Base-by-base conservation (phyloP, 1,284 basidiomycete species). In the Mycena sp. region DNA sequence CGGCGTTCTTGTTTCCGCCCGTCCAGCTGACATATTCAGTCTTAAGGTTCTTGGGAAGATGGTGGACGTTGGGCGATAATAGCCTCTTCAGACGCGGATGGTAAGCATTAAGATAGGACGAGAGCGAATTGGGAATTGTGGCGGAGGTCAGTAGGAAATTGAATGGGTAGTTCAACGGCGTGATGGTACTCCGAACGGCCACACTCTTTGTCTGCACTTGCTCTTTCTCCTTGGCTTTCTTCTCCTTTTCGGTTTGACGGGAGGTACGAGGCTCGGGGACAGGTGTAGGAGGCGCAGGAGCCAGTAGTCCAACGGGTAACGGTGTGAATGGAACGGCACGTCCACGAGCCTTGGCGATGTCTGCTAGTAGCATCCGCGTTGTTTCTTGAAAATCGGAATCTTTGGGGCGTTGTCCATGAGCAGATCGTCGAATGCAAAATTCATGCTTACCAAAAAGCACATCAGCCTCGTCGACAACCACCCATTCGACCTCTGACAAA, bases 381-480 rank as follows among this genome's bases (percentile, higher is more conserved):
- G 88, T 85, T 55, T 87, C 85, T 64, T 87, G 82, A 73, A 96
- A 96, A 72, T 95, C 93, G 1, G 88, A 83, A 72, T 94, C 93
- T 93, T 66, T 25, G 35, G 37, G 62, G 41, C 19, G 21, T 30
- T 67, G 51, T 28, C 32, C 9, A 23, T 37, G 3, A 52, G 40
- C 23, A 58, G 5, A 38, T 37, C 23, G 58, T 55, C 35, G 45
- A 28, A 59, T 19, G 25, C 10, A 35, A 4, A 1, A 4, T 48
- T 54, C 1, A 17, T 14, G 78, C 85, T 61, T 66, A 91, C 93
- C 93, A 58, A 95, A 90, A n/a, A 96, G 80, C 30, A 96, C 87
- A 72, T 97, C 94, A 0, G 95, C 93, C 73, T 97, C 94, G 67
- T 96, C 94, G 3, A 96, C 80, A 1, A 95, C 83, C 6, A 96